A percentile compares a stretch with the other conserved stretches of the same genome.
These are phyloP conservation scores for Yamadazyma sp. DNA, from an alignment of 805 yeast genomes.

Conservation along the genomic window DNA sequence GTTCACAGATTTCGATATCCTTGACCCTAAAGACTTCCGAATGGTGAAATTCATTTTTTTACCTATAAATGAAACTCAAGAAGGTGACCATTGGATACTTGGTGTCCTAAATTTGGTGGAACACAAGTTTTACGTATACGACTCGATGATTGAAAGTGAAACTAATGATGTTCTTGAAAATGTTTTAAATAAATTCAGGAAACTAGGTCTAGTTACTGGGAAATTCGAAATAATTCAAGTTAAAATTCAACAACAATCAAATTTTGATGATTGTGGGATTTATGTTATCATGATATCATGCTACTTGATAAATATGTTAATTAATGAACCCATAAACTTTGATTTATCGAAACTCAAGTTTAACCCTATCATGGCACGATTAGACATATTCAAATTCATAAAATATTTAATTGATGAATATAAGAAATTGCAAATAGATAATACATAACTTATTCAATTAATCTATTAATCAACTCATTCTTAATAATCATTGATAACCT, in stretches of 20 bases:
- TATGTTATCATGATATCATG: slow-evolving; percentile 38
- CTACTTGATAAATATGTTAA: slow-evolving; percentile 26
- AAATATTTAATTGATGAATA: slow-evolving; percentile 6
- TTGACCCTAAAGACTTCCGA: slow-evolving; percentile 23
- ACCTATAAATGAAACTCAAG: slow-evolving; percentile 61
- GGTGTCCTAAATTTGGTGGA: slow-evolving; percentile 51
- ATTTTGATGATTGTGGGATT: slow-evolving; percentile 68
- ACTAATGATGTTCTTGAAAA: slow-evolving; percentile 21
- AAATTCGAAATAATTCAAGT: slow-evolving; percentile 12
- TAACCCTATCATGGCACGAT: slow-evolving; percentile 48
- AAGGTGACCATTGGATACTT: slow-evolving; percentile 76
- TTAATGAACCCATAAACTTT: slow-evolving; percentile 31
- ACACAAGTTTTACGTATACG: slow-evolving; percentile 51
- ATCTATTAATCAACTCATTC: slow-evolving; percentile 9
- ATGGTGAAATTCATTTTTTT: slow-evolving; percentile 51
- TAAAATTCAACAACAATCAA: slow-evolving; percentile 57
- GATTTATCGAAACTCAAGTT: slow-evolving; percentile 39
- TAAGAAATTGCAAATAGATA: background rate
- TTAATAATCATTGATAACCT: slow-evolving; percentile 6
- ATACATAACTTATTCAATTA: slow-evolving; percentile 1
- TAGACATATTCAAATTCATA: slow-evolving; percentile 32
- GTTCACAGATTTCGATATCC: slow-evolving; percentile 34
- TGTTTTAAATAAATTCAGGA: slow-evolving; percentile 20
- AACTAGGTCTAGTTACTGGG: slow-evolving; percentile 21
- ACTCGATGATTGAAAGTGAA: slow-evolving; percentile 49